These are phyloP conservation scores for Drechslerella dactyloides DNA, from an alignment of 2,329 filamentous ascomycete species.

Conservation along the genomic window DNA sequence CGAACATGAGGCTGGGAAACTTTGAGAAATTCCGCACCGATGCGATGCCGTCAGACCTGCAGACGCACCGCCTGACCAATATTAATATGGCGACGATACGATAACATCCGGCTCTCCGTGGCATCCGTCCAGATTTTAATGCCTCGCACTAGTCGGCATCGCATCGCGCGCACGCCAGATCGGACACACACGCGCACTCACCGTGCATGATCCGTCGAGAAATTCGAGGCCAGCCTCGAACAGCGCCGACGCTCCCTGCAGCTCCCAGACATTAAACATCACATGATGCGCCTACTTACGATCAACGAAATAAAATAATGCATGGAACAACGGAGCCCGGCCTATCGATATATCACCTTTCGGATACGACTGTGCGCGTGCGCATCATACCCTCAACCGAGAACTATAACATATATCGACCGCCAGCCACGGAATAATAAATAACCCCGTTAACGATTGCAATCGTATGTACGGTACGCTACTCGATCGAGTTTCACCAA, in stretches of 20 bases:
- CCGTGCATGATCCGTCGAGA: not conserved
- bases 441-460: no score
- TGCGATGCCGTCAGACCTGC: no score
- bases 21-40: not conserved
- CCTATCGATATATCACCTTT: no score
- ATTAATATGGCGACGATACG: no score
- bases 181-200: not conserved
- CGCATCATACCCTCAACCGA: no score
- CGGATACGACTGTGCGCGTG: no score
- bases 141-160: not conserved
- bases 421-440: no score
- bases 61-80: no score
- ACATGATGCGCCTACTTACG: not conserved
- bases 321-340: not conserved
- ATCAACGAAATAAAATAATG: not conserved
- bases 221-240: conserved; percentile 1
- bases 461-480: no score
- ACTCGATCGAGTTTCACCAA: not conserved
- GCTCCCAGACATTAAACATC: not conserved
- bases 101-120: not conserved
- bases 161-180: no score
- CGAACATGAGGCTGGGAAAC: not conserved
- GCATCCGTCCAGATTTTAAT: not conserved
- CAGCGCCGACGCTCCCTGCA: not conserved
- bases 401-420: no score